Evolutionary conservation across 129 eudicot genomes (phyloP), one percentile per base, ranked within the genome.

Genomic region (Heracleum sosnowskyi): DNA sequence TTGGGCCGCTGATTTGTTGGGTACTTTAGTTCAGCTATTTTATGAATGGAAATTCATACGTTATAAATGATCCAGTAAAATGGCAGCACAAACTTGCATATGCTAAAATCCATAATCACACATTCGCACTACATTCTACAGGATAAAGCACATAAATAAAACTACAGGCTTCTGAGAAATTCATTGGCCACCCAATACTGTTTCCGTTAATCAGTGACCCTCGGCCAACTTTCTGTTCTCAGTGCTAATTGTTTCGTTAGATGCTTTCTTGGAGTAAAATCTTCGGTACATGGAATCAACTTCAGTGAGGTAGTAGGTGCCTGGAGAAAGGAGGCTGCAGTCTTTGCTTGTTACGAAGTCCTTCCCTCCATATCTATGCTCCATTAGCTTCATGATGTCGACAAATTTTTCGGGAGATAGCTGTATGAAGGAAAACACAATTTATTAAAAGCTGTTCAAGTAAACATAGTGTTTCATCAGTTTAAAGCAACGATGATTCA

Each of bases 341-440:
- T 95, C 99, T 84, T 92, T 95, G 88, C 86, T 91, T 11, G 99
- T 95, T 77, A 86, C 96, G 7, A 81, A 95, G 90, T 95, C 96
- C 79, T 95, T 95, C 36, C 85, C 97, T 9, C 99, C 99, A 36
- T 95, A 95, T 78, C 99, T 87, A 66, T 95, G 91, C 96, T 95
- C 99, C 99, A 95, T 92, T 41, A 95, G 73, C 80, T 95, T 79
- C 97, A 95, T 85, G 22, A 82, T 79, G 55, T 95, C 96, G 36
- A 91, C 92, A 72, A 95, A 92, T 75, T 95, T 88, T 81, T 90
- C 96, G 0, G 99, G 97, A 36, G 88, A 84, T 64, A 88, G 73
- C 98, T 95, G 89, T 85, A 74, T 4, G 45, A 26, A 8, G 63
- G 0, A 6, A 28, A 57, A 9, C 28, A 57, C 33, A 57, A 24